A percentile compares a stretch with the other conserved stretches of the same genome.
phyloP scores from a whole-genome alignment of 2,329 filamentous ascomycete species.

The Botrytis deweyae region DNA sequence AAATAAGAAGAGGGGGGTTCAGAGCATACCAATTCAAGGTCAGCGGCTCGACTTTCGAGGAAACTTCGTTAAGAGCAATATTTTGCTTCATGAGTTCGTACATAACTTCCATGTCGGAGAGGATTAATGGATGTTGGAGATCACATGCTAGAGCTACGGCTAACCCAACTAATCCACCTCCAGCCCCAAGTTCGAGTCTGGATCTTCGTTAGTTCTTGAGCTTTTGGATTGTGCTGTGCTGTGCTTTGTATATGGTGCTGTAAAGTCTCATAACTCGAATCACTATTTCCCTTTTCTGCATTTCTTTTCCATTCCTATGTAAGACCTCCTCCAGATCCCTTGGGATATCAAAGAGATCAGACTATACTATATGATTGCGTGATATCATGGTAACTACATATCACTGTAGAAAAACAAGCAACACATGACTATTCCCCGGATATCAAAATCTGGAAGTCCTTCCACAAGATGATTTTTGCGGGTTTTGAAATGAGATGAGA shows the following conservation, averaged over 20 bases:
- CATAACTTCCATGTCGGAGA: conserved; percentile 91
- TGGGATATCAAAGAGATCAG: background rate
- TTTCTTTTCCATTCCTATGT: background rate
- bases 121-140: conserved; percentile 59
- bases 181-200: conserved; percentile 88
- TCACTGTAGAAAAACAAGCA: background rate
- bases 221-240: background rate
- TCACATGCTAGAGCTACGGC: conserved; percentile 58
- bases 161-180: conserved; percentile 80
- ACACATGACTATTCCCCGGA: background rate
- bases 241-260: background rate
- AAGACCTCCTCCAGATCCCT: background rate
- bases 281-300: background rate
- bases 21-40: conserved; percentile 75
- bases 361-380: background rate
- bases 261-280: background rate
- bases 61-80: conserved; percentile 74
- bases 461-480: background rate
- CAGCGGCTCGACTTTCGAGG: conserved; percentile 60
- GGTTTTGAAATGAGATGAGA: background rate
- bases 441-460: background rate
- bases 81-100: conserved; percentile 82
- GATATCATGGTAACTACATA: background rate
- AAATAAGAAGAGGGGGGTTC: background rate
- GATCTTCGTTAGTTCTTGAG: background rate